Percentiles rank a stretch among this genome's conserved stretches.
Conservation (phyloP, 2,329 filamentous ascomycete species). For the Penicillium sp. region DNA sequence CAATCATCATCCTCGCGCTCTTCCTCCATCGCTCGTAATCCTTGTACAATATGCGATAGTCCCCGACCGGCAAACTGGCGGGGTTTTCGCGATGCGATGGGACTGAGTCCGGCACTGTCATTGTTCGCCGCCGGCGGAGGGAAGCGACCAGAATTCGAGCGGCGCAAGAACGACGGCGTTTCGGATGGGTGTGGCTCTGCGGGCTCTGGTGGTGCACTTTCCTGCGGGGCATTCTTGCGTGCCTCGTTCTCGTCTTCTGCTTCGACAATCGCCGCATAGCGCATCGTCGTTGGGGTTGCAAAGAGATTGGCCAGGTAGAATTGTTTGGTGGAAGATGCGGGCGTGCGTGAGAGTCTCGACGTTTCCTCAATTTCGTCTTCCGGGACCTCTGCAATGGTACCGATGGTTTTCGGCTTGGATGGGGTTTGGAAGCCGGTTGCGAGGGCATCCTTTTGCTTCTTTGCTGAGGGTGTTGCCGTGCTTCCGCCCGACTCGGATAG, state of each 20-base stretch:
- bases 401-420: conserved; percentile 31
- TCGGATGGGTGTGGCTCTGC: conserved; percentile 28
- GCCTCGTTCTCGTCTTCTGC: conserved; percentile 24
- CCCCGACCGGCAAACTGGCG: conserved; percentile 40
- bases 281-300: conserved; percentile 45
- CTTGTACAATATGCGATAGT: conserved; percentile 40
- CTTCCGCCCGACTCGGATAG: conserved; percentile 43
- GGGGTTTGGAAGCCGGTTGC: conserved; percentile 38
- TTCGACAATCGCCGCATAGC: conserved; percentile 42
- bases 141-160: conserved; percentile 35
- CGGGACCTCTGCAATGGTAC: conserved; percentile 30
- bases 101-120: conserved; percentile 31
- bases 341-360: conserved; percentile 35
- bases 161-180: conserved; percentile 42
- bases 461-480: conserved; percentile 34
- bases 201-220: conserved; percentile 4
- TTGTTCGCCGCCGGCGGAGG: conserved; percentile 12
- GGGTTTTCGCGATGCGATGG: conserved; percentile 38
- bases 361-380: conserved; percentile 29
- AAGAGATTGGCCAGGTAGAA: conserved; percentile 47
- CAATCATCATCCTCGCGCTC: conserved; percentile 44
- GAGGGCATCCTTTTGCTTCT: conserved; percentile 26
- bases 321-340: conserved; percentile 44
- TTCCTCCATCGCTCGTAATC: conserved; percentile 42
- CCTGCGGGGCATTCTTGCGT: conserved; percentile 8